A percentile compares a stretch with the other conserved stretches of the same genome.
These are phyloP conservation scores for Hura crepitans DNA, from an alignment of 441 rosid species.

Conservation along the genomic window DNA sequence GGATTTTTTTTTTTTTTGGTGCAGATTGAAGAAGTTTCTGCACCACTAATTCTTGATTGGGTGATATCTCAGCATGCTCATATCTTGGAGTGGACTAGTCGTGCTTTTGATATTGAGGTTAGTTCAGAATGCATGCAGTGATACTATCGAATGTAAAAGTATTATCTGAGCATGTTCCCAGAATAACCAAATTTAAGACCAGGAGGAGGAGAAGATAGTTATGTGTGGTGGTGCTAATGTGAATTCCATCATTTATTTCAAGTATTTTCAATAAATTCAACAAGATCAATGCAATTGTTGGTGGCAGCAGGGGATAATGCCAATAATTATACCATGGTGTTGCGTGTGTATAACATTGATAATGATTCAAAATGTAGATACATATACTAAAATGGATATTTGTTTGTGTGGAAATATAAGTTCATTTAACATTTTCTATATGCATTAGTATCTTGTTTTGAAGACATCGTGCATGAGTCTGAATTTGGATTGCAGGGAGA, in stretches of 20 bases:
- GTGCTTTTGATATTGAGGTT: conserved; percentile 97
- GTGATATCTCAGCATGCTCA: conserved; percentile 86
- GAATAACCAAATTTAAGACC: neutral
- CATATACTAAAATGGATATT: neutral
- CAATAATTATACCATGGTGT: neutral
- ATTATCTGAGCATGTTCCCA: neutral
- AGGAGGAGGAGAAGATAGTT: neutral
- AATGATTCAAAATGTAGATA: neutral
- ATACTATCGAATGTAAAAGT: neutral
- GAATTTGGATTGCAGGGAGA: conserved; percentile 12
- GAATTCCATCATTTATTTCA: neutral
- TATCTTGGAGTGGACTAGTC: conserved; percentile 91
- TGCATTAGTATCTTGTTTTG: neutral
- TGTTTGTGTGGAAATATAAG: neutral
- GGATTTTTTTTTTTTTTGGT: conserved; percentile 14
- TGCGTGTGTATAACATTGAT: conserved; percentile 4
- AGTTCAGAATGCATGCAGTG: conserved; percentile 15
- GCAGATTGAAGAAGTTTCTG: conserved; percentile 76
- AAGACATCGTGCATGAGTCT: conserved; percentile 17
- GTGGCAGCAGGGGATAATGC: conserved; percentile 4
- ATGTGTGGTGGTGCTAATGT: conserved; percentile 3
- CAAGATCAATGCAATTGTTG: neutral
- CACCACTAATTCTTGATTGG: conserved; percentile 93
- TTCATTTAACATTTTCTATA: neutral
- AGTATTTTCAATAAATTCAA: neutral